Evolutionary conservation across 768 basidiomycete species (phyloP).

Genomic region (Termitomyces sp.): DNA sequence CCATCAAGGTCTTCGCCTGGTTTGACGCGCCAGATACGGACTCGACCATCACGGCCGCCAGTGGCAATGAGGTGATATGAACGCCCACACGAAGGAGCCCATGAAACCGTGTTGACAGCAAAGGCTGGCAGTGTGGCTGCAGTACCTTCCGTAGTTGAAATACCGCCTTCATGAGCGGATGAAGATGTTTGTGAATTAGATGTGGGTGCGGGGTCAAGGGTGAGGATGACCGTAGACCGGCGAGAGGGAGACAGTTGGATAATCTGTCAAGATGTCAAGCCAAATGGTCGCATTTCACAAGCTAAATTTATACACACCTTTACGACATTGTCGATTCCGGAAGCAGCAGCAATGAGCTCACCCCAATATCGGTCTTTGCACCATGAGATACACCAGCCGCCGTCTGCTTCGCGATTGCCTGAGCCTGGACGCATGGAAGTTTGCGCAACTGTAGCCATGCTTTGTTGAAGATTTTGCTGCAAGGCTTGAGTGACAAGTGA

Average conservation of each 20-base stretch:
- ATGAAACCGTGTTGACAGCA: conserved; percentile 79
- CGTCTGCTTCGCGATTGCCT: conserved; percentile 77
- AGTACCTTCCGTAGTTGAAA: conserved; percentile 22
- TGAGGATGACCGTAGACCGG: conserved; percentile 58
- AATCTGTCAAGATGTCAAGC: conserved; percentile 37
- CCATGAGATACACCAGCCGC: conserved; percentile 93
- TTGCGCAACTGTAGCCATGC: conserved; percentile 8
- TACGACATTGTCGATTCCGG: conserved; percentile 65
- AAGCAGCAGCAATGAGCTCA: conserved; percentile 74
- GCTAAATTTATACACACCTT: conserved; percentile 47
- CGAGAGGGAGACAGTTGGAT: conserved; percentile 68
- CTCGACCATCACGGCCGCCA: conserved; percentile 80
- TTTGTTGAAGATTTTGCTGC: conserved; percentile 43
- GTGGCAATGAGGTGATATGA: conserved; percentile 94
- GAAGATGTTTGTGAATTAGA: conserved; percentile 11
- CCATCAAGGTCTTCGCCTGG: conserved; percentile 44
- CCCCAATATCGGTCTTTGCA: conserved; percentile 97
- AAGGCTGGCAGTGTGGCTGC: conserved; percentile 33
- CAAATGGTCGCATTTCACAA: not conserved
- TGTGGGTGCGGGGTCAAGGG: conserved; percentile 47
- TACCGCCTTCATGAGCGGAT: conserved; percentile 14
- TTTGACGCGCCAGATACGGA: conserved; percentile 84
- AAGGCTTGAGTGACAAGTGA: conserved; percentile 61
- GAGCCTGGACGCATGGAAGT: conserved; percentile 23
- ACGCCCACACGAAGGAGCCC: conserved; percentile 92